A percentile compares a stretch with the other conserved stretches of the same genome.
Evolutionary conservation across 495 filamentous ascomycete species (phyloP).

Genomic region (Cenococcum geophilum): DNA sequence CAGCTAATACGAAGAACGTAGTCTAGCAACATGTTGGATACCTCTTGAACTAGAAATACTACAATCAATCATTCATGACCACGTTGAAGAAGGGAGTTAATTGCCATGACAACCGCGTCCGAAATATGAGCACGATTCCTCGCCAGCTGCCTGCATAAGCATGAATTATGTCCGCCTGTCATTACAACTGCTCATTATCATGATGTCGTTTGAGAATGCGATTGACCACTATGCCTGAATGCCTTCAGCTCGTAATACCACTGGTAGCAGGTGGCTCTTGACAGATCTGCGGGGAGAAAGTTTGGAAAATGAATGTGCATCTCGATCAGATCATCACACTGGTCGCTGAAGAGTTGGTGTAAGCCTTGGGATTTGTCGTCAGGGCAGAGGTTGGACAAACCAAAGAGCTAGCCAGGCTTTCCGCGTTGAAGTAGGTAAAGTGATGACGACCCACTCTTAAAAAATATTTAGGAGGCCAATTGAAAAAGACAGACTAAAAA

Average conservation of each 20-base stretch:
- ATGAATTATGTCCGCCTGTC: slow-evolving; percentile 11
- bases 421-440: too few relatives aligned
- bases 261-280: neutral
- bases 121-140: neutral
- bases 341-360: neutral
- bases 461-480: too few relatives aligned
- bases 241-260: neutral
- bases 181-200: slow-evolving; percentile 4
- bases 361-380: neutral
- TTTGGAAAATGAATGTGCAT: neutral
- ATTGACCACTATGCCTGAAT: slow-evolving; percentile 23
- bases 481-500: too few relatives aligned
- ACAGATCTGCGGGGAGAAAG: neutral
- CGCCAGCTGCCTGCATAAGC: slow-evolving; percentile 7
- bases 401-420: too few relatives aligned
- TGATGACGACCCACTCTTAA: too few relatives aligned
- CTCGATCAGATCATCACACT: neutral
- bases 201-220: slow-evolving; percentile 27
- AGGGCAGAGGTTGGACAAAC: neutral
- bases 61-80: neutral
- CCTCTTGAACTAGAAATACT: neutral
- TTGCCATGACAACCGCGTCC: neutral
- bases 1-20: neutral
- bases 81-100: neutral
- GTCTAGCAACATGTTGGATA: neutral